phyloP scores from a whole-genome alignment of 2,329 filamentous ascomycete genomes.

The Fusarium mexicanum region DNA sequence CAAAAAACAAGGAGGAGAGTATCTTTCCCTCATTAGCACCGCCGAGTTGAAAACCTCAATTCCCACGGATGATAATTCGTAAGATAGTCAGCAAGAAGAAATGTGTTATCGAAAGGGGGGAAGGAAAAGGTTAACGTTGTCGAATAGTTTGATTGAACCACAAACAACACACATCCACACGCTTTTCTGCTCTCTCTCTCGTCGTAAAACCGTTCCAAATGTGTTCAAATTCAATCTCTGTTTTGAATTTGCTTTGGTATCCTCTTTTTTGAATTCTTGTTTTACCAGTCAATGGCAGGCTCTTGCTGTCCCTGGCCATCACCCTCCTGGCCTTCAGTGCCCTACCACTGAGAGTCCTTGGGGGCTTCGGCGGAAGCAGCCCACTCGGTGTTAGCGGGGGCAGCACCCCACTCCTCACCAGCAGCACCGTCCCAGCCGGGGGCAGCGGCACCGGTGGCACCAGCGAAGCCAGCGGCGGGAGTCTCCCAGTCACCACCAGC shows the following conservation, averaged over 20 bases:
- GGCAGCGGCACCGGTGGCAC: slow-evolving; percentile 57
- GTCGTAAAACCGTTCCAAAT: slow-evolving; percentile 22
- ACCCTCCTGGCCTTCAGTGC: slow-evolving; percentile 32
- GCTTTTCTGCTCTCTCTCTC: slow-evolving; percentile 28
- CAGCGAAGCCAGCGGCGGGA: slow-evolving; percentile 75
- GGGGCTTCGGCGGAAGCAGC: slow-evolving; percentile 68
- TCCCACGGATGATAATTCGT: slow-evolving; percentile 23
- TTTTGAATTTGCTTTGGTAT: slow-evolving; percentile 29
- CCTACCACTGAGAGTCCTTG: slow-evolving; percentile 66
- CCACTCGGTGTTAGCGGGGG: slow-evolving; percentile 74
- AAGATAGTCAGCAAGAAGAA: slow-evolving; percentile 41
- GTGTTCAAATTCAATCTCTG: slow-evolving; percentile 14
- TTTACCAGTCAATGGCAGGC: slow-evolving; percentile 30
- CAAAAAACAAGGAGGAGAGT: slow-evolving; percentile 63
- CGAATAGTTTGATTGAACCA: slow-evolving; percentile 41
- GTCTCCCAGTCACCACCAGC: slow-evolving; percentile 84
- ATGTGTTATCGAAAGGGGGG: slow-evolving; percentile 11
- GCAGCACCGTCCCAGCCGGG: slow-evolving; percentile 68
- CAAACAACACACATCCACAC: slow-evolving; percentile 36
- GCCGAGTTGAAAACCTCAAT: slow-evolving; percentile 64
- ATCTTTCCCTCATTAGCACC: slow-evolving; percentile 99
- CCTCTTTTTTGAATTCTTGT: slow-evolving; percentile 27
- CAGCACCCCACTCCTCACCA: slow-evolving; percentile 71
- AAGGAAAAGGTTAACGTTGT: slow-evolving; percentile 30
- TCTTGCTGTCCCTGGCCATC: background rate